Evolutionary conservation across 345 rosid species (phyloP), one percentile per base, ranked within the genome.

Genomic region (Linum tenue): DNA sequence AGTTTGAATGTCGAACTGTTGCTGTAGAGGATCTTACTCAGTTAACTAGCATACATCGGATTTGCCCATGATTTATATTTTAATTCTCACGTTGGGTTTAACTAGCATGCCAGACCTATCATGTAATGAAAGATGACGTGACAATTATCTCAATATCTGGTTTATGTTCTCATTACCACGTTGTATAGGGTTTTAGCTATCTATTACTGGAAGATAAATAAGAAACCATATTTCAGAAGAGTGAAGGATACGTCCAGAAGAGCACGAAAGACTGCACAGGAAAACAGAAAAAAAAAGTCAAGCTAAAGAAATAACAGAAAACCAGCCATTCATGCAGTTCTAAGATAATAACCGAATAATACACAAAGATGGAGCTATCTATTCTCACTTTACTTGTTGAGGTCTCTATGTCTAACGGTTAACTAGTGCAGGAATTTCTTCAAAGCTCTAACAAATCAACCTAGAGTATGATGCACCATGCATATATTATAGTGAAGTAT

Each of bases 191-290:
- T 5, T 43, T 43, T 43, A 1, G 50, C 10, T 1, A 1, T 43
- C 50, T 11, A 43, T 5, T 43, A 7, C 6, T 3, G 10, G 6
- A 11, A 43, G 2, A 43, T 43, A 43, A 43, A 43, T 43, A 43
- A 11, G 9, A 43, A 43, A 43, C 50, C 50, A 5, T 43, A 11
- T 43, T 43, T 43, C 6, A 43, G 1, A 4, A 59, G 65, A 14
- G 71, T 61, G 69, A 84, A 85, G 95, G 95, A 90, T 90, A 94
- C 97, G 99, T 88, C 99, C 99, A 94, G 84, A 94, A 94, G 59
- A 94, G 86, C 89, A 90, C 99, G 58, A 94, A 94, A 14, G 99
- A 94, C 99, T 94, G 96, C 92, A 79, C 51, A 78, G 73, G 51
- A 35, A 2, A 64, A 11, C 55, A 64, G 2, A 59, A 55, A 22